A percentile compares a stretch with the other conserved stretches of the same genome.
Evolutionary conservation across 2,329 filamentous ascomycete genomes (phyloP).

Genomic region (Tolypocladium inflatum): DNA sequence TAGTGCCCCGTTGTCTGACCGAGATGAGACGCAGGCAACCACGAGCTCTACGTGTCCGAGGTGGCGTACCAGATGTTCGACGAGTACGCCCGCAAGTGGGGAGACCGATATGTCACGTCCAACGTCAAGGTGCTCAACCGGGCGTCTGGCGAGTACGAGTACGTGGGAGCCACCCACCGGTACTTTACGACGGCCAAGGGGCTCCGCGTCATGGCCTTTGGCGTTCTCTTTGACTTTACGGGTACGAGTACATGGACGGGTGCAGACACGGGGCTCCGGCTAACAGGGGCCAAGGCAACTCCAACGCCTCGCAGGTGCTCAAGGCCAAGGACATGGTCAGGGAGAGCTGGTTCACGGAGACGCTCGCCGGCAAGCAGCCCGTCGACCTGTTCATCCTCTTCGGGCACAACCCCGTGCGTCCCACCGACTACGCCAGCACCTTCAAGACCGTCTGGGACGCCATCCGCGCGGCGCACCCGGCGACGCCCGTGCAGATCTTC

Average conservation of each 20-base stretch:
- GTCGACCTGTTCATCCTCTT: conserved; percentile 56
- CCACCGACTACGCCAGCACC: conserved; percentile 31
- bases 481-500: conserved; percentile 54
- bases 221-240: conserved; percentile 36
- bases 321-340: conserved; percentile 40
- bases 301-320: conserved; percentile 51
- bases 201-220: conserved; percentile 34
- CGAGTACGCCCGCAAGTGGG: conserved; percentile 48
- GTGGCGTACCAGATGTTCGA: conserved; percentile 53
- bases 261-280: too few relatives aligned
- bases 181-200: conserved; percentile 34
- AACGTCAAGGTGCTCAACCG: conserved; percentile 33
- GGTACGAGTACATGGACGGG: conserved; percentile 14
- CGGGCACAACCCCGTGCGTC: conserved; percentile 52
- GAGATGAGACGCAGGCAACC: conserved; percentile 38
- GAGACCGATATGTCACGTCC: conserved; percentile 34
- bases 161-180: conserved; percentile 32
- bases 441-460: conserved; percentile 40
- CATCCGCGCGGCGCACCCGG: conserved; percentile 46
- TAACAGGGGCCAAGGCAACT: conserved; percentile 34
- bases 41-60: conserved; percentile 55
- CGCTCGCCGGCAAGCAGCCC: conserved; percentile 40
- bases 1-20: too few relatives aligned
- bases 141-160: conserved; percentile 27
- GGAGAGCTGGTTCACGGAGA: conserved; percentile 50